Percentiles rank a stretch among this genome's conserved stretches.
Conservation (phyloP, 305 asterid species). For the Coffea humblotiana region DNA sequence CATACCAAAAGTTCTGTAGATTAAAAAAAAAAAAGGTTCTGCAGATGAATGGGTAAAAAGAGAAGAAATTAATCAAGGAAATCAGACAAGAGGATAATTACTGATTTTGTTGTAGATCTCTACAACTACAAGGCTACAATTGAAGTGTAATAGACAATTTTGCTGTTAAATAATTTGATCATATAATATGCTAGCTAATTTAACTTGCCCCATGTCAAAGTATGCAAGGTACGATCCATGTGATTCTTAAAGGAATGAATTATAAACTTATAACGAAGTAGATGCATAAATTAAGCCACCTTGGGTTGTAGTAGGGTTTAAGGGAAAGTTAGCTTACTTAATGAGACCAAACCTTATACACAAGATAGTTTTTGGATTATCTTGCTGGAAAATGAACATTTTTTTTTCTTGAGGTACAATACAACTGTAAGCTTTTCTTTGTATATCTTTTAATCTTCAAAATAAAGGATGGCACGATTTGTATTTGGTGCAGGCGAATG, state of each 20-base stretch:
- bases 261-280: background rate
- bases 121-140: too few relatives aligned
- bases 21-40: background rate
- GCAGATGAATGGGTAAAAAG: background rate
- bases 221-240: background rate
- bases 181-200: background rate
- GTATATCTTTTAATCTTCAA: background rate
- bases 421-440: background rate
- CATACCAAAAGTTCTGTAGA: background rate
- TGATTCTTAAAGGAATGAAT: background rate
- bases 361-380: background rate
- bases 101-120: background rate
- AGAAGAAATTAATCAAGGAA: background rate
- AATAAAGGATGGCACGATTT: slow-evolving; percentile 22
- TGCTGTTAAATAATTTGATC: too few relatives aligned
- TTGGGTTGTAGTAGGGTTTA: background rate
- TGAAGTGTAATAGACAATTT: too few relatives aligned
- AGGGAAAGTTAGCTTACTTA: slow-evolving; percentile 2
- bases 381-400: background rate
- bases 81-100: too few relatives aligned
- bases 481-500: slow-evolving; percentile 42
- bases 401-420: background rate
- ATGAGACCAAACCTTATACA: background rate
- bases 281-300: background rate
- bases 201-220: background rate